These are phyloP conservation scores for Spencermartinsiella europaea DNA, from an alignment of 805 yeast genomes.

Conservation along the genomic window DNA sequence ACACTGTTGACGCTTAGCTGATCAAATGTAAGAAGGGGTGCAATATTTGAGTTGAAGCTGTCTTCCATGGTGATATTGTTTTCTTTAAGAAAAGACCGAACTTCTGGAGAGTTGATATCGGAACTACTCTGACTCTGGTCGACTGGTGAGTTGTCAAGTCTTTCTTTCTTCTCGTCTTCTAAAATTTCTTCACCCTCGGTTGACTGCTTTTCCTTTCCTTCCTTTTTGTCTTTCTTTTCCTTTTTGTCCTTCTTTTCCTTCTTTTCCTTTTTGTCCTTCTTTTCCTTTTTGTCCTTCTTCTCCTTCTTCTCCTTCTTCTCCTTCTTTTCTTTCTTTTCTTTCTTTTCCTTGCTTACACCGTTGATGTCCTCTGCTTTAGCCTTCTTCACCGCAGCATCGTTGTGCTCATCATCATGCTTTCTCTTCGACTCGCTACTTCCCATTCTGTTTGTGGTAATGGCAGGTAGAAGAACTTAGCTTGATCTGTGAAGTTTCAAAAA, in stretches of 20 bases:
- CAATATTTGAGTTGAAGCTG: constrained; percentile 41
- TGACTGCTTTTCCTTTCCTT: constrained; percentile 28
- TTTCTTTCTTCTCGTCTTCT: constrained; percentile 27
- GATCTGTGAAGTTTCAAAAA: background rate
- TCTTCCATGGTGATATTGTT: constrained; percentile 82
- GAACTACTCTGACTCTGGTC: constrained; percentile 20
- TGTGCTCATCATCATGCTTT: constrained; percentile 6
- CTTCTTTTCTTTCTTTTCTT: constrained; percentile 25
- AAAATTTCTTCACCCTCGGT: constrained; percentile 19
- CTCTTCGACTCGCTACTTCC: background rate
- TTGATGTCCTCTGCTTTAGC: constrained; percentile 19
- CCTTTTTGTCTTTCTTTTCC: constrained; percentile 29
- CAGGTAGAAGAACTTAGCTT: no score
- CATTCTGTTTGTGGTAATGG: background rate
- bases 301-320: constrained; percentile 27
- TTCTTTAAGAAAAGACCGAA: constrained; percentile 55
- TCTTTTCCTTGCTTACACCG: constrained; percentile 22
- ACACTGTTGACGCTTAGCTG: constrained; percentile 52
- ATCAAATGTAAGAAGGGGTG: constrained; percentile 67
- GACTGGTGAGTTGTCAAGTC: no score
- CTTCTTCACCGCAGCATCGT: constrained; percentile 8
- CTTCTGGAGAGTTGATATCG: background rate
- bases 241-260: constrained; percentile 34
- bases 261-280: constrained; percentile 36
- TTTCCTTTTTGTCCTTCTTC: constrained; percentile 27